Evolutionary conservation across 2,329 filamentous ascomycete genomes (phyloP).

Genomic region (Aureobasidium uvarum): DNA sequence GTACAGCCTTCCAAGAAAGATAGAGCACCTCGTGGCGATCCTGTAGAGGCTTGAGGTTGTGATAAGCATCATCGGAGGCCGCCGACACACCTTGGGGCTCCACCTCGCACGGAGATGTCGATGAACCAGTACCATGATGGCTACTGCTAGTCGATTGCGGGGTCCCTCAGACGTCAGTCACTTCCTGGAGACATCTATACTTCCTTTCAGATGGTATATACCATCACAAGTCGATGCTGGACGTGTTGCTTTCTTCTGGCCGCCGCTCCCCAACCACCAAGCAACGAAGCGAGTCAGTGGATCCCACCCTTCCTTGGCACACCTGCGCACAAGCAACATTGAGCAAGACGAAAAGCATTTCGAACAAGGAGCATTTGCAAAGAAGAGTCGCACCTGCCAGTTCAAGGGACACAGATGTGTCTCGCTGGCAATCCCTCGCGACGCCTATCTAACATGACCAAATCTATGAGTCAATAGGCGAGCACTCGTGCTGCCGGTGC

Average conservation of each 20-base stretch:
- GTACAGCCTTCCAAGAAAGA: slow-evolving; percentile 2
- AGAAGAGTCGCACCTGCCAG: neutral
- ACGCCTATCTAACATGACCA: slow-evolving; percentile 21
- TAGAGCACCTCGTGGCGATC: slow-evolving; percentile 7
- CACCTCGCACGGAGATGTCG: slow-evolving; percentile 22
- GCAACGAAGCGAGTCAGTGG: slow-evolving; percentile 7
- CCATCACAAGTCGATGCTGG: neutral
- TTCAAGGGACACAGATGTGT: neutral
- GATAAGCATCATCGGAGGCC: slow-evolving; percentile 24
- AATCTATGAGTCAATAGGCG: slow-evolving; percentile 17
- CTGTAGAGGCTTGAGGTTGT: slow-evolving; percentile 19
- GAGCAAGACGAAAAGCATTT: neutral
- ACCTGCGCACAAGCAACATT: neutral
- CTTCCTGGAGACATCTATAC: neutral
- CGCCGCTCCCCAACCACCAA: neutral
- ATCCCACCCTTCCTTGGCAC: slow-evolving; percentile 16
- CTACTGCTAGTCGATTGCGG: slow-evolving; percentile 21
- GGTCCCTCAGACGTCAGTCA: slow-evolving; percentile 8
- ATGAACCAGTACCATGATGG: slow-evolving; percentile 14
- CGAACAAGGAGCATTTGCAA: neutral
- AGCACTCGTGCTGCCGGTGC: neutral
- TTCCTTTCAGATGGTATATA: neutral
- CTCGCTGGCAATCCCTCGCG: neutral
- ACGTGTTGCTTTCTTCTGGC: neutral
- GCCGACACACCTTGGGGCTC: slow-evolving; percentile 18